Base-by-base conservation (phyloP, 169 alveolate species). In the Plasmodium coatneyi region DNA sequence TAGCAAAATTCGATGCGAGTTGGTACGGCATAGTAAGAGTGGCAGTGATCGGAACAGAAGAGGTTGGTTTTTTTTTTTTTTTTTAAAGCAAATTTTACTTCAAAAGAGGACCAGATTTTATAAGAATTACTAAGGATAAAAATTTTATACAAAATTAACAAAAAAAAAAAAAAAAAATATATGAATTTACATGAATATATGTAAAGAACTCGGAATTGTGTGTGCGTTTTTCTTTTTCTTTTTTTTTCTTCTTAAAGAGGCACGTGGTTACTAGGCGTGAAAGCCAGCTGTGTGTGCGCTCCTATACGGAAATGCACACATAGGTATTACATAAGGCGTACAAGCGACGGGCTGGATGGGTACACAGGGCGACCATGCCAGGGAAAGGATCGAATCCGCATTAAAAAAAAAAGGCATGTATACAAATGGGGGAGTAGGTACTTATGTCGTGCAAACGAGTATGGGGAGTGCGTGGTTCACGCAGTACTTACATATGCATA, bases 61-160 rank as follows among this genome's bases (percentile, higher is more conserved):
- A 80, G 25, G n/a, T 46, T 10, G 5, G 56, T 46, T 9, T 9
- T 46, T 49, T 80, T 22, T 9, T 43, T 80, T 80, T 80, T 80
- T 28, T 46, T 80, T 28, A 80, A 80, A 5, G 19, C 30, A 52
- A 10, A 49, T 25, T 10, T 22, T 28, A 28, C 39, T 80, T 80
- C 66, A 41, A 36, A 80, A 80, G 70, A 25, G 32, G 30, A 12
- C 71, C 3, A 22, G 9, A 22, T 60, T 60, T 60, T 60, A 22
- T 60, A 22, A 22, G 4, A 60, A 60, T 60, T 60, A 25, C 25
- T 16, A 78, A 52, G 36, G 36, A 49, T 14, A 52, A 80, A 80
- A 46, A 30, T 25, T 80, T 80, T 43, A 80, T 80, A 80, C 78
- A 80, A 80, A 80, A 80, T 80, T 80, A 52, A 80, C 89, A 41